Percentiles rank a stretch among this genome's conserved stretches.
Evolutionary conservation across 768 basidiomycete genomes (phyloP).

Genomic region (Auricularia cornea): DNA sequence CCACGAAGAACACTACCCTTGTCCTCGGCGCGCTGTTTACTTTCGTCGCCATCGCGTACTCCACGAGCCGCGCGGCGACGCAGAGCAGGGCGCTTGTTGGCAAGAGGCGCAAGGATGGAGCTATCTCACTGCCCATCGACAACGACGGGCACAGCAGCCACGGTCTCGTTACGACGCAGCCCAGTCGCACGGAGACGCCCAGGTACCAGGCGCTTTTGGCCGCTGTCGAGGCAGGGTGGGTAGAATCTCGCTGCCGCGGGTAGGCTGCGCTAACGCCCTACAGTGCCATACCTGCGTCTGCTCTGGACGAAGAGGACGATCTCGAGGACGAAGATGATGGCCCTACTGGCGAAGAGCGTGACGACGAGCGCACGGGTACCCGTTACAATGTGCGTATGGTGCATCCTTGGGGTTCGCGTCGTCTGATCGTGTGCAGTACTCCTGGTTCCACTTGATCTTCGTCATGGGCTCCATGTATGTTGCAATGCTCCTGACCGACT

Average conservation of each 20-base stretch:
- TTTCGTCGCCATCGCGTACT: conserved; percentile 97
- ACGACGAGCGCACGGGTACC: conserved; percentile 90
- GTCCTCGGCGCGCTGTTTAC: conserved; percentile 91
- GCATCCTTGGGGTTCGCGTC: background rate
- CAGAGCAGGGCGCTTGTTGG: conserved; percentile 88
- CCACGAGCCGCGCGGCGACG: conserved; percentile 91
- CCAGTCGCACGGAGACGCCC: conserved; percentile 74
- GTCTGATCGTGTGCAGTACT: conserved; percentile 49
- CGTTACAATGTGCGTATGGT: conserved; percentile 76
- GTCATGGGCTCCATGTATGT: conserved; percentile 96
- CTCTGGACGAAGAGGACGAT: conserved; percentile 55
- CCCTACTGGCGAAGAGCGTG: conserved; percentile 61
- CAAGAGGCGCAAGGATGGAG: conserved; percentile 50
- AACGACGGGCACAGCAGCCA: conserved; percentile 41
- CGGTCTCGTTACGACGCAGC: conserved; percentile 76
- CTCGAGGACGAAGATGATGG: conserved; percentile 54
- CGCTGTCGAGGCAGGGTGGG: conserved; percentile 81
- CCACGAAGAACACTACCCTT: conserved; percentile 77
- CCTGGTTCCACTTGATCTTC: conserved; percentile 99
- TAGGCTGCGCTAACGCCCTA: no score
- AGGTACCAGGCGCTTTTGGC: conserved; percentile 90
- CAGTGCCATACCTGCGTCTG: conserved; percentile 85
- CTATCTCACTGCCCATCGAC: conserved; percentile 55
- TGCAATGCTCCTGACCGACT: conserved; percentile 92
- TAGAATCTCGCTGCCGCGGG: background rate